Base-by-base conservation (phyloP, 148 eudicot genomes). In the Rhododendron molle region DNA sequence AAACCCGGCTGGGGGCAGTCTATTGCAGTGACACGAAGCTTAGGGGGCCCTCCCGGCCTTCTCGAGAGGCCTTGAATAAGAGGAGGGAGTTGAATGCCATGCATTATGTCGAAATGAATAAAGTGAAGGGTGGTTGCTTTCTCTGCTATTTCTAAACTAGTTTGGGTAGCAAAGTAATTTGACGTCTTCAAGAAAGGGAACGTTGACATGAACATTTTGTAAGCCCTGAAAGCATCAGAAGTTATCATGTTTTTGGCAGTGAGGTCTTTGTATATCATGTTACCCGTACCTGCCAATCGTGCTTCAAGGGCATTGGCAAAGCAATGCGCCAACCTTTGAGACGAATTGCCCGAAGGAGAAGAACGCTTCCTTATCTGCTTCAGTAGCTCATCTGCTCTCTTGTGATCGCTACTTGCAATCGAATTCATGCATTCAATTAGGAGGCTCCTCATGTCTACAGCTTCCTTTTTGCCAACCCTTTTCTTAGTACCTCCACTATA, bases 1-100 rank as follows among this genome's bases (percentile, higher is more conserved):
- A 84, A 87, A 47, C 88, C 88, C 2, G 83, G 69, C 21, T 83
- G 86, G 23, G 88, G 88, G 11, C 43, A 21, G 13, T 84, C 86
- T 60, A 87, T 80, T 65, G 86, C 88, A 1, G 88, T 87, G 47
- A 87, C 80, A 14, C 86, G 76, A 40, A 87, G 67, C 38, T 52
- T 78, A 34, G 88, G 88, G 18, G 88, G 86, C 47, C 88, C 88
- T 28, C 88, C 88, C 6, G 78, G 52, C 60, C 88, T 83, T 11
- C 20, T 74, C 7, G 88, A 84, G 16, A 87, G 83, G 7, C 52
- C 20, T 62, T 83, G 86, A 47, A 87, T 67, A 62, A 87, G 79
- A 50, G 73, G 74, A 2, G 86, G 83, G 49, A 80, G 73, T 40
- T 87, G 88, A 73, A 80, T 40, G 28, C 86, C 88, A 5, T 87